Evolutionary conservation across 2,329 filamentous ascomycete genomes (phyloP).

Genomic region (Thielaviopsis ethacetica): DNA sequence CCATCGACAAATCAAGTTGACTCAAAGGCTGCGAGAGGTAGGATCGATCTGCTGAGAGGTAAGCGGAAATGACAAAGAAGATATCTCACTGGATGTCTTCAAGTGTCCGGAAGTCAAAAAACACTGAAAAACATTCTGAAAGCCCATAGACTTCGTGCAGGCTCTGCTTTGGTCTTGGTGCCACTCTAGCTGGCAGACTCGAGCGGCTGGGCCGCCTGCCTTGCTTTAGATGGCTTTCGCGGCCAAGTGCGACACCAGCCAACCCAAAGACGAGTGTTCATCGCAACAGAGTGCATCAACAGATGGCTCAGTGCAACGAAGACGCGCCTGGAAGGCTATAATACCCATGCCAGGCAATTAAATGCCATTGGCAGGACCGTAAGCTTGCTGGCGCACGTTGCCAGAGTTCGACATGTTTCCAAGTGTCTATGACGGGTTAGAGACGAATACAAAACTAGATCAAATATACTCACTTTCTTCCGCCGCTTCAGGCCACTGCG

Average conservation of each 20-base stretch:
- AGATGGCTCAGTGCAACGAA: neutral
- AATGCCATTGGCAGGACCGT: conserved; percentile 41
- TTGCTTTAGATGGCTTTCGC: neutral
- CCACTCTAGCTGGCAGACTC: neutral
- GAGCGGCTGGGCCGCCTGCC: neutral
- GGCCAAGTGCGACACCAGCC: neutral
- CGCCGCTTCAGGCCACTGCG: conserved; percentile 39
- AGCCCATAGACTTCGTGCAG: neutral
- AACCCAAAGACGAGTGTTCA: neutral
- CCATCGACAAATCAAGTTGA: neutral
- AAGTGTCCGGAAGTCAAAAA: conserved; percentile 3
- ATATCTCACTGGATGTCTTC: conserved; percentile 1
- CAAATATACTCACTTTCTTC: conserved; percentile 38
- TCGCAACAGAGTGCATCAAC: conserved; percentile 4
- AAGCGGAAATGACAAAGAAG: neutral
- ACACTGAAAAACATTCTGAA: conserved; percentile 6
- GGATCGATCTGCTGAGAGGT: conserved; percentile 4
- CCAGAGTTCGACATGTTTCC: conserved; percentile 26
- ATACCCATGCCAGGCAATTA: conserved; percentile 18
- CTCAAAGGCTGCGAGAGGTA: neutral
- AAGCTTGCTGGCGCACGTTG: conserved; percentile 33
- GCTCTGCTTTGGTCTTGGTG: neutral
- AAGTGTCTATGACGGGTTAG: conserved; percentile 32
- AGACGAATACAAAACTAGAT: conserved; percentile 17
- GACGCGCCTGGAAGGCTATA: neutral